Conservation (phyloP, 176 grass and related monocot species). For the Phyllostachys edulis region DNA sequence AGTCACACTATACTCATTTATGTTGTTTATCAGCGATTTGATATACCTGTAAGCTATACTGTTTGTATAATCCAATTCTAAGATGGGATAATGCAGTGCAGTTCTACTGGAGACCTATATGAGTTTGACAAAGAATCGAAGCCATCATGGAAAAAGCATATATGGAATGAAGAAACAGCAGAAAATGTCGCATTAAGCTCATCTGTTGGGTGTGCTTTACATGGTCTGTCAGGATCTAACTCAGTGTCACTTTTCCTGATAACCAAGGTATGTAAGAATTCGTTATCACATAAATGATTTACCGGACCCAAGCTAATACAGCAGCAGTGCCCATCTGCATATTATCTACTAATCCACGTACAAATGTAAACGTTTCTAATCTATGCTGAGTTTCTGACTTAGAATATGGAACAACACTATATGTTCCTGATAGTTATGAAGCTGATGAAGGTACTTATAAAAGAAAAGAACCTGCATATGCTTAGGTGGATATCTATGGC, state of each 20-base stretch:
- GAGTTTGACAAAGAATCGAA: conserved; percentile 88
- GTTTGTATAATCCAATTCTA: conserved; percentile 39
- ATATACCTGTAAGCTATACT: conserved; percentile 2
- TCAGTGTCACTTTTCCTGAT: conserved; percentile 93
- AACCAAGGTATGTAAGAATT: conserved; percentile 66
- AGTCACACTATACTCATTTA: background rate
- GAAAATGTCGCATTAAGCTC: conserved; percentile 61
- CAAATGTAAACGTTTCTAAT: background rate
- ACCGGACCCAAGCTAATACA: conserved; percentile 3
- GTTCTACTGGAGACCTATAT: conserved; percentile 82
- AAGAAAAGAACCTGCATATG: background rate
- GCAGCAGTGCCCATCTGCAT: background rate
- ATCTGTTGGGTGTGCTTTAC: conserved; percentile 63
- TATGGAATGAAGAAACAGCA: conserved; percentile 63
- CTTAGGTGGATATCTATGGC: conserved; percentile 11
- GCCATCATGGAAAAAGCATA: conserved; percentile 95
- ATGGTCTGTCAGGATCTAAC: conserved; percentile 64
- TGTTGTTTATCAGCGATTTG: conserved; percentile 16
- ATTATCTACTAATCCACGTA: background rate
- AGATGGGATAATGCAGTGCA: conserved; percentile 59
- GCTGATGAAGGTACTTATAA: background rate
- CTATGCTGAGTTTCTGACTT: background rate
- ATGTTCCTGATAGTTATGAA: background rate
- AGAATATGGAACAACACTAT: conserved; percentile 1
- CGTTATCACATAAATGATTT: background rate